Evolutionary conservation across 1,284 basidiomycete genomes (phyloP).

Genomic region (Rhodotorula sp.): DNA sequence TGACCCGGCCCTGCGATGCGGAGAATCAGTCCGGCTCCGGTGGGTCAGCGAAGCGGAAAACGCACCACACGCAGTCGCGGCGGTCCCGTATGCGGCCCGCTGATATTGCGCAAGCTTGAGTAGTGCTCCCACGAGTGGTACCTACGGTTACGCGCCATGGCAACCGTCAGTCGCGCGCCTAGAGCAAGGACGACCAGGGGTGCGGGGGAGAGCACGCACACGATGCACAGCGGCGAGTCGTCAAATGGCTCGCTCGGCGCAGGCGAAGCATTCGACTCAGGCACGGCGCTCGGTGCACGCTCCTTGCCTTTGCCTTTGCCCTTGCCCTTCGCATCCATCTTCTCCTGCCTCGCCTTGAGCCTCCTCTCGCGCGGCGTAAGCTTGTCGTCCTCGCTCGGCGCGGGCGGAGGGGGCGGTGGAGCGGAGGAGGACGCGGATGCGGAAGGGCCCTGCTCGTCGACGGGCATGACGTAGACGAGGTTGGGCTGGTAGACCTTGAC

Average conservation of each 20-base stretch:
- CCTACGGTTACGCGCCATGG: slow-evolving; percentile 52
- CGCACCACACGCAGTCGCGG: slow-evolving; percentile 65
- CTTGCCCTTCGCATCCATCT: slow-evolving; percentile 43
- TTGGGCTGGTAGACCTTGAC: slow-evolving; percentile 92
- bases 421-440: not conserved
- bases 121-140: slow-evolving; percentile 95
- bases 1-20: not conserved
- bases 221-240: slow-evolving; percentile 63
- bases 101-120: slow-evolving; percentile 81
- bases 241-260: slow-evolving; percentile 1
- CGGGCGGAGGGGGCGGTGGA: slow-evolving; percentile 49
- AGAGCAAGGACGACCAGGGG: slow-evolving; percentile 16
- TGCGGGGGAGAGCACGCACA: slow-evolving; percentile 59
- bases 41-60: not conserved
- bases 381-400: slow-evolving; percentile 38
- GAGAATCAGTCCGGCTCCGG: not conserved
- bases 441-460: slow-evolving; percentile 26
- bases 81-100: slow-evolving; percentile 77
- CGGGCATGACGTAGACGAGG: slow-evolving; percentile 51
- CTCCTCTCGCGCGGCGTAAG: slow-evolving; percentile 18
- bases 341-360: slow-evolving; percentile 1
- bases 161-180: not conserved
- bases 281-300: not conserved
- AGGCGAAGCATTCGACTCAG: not conserved
- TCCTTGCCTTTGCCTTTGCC: slow-evolving; percentile 43